Conservation (phyloP, 805 yeast genomes). For the Teunomyces cretensis region DNA sequence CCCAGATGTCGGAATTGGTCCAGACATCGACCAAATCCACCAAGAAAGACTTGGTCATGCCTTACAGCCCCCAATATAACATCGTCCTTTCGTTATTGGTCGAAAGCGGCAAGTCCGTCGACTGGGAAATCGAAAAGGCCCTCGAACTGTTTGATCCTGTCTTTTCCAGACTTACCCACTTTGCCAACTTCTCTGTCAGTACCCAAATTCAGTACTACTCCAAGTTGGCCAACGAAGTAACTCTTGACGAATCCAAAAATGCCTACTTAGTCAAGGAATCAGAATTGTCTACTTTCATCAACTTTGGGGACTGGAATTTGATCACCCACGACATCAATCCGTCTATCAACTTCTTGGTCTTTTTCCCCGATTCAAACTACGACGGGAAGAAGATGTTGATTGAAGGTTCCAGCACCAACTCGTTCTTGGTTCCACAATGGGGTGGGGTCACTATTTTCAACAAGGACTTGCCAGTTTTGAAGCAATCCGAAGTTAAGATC, state of each 20-base stretch:
- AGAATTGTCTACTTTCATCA: constrained; percentile 69
- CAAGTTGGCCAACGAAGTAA: constrained; percentile 27
- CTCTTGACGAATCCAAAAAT: constrained; percentile 20
- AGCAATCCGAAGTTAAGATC: constrained; percentile 23
- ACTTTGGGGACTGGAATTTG: constrained; percentile 81
- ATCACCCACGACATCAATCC: constrained; percentile 61
- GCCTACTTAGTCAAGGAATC: constrained; percentile 37
- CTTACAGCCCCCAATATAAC: constrained; percentile 67
- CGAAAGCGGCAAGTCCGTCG: constrained; percentile 64
- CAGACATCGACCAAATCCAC: constrained; percentile 8
- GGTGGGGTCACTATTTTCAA: constrained; percentile 70
- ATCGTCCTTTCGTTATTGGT: constrained; percentile 72
- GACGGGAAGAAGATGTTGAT: constrained; percentile 50
- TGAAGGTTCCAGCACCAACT: constrained; percentile 48
- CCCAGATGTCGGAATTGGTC: constrained; percentile 21
- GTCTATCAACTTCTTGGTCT: constrained; percentile 67
- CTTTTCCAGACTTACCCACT: constrained; percentile 48
- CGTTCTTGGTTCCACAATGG: constrained; percentile 85
- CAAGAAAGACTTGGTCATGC: constrained; percentile 41
- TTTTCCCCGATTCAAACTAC: constrained; percentile 52
- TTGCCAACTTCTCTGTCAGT: constrained; percentile 73
- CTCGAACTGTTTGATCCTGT: constrained; percentile 56
- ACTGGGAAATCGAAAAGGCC: constrained; percentile 71
- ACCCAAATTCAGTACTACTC: constrained; percentile 77
- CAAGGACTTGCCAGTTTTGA: constrained; percentile 23